Evolutionary conservation across 805 yeast species (phyloP).

Genomic region (Myxozyma kluyveri): DNA sequence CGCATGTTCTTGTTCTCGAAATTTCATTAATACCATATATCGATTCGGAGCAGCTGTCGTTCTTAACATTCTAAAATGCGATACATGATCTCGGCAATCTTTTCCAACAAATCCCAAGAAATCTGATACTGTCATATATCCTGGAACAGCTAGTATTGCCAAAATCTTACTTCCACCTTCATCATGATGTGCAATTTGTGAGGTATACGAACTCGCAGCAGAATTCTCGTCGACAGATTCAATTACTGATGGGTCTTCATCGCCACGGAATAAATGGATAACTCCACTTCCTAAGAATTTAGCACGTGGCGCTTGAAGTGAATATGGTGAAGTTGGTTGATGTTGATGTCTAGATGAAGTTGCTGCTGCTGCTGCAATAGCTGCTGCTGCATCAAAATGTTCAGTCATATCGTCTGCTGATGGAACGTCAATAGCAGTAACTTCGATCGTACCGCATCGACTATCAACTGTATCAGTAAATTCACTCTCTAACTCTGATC

Average conservation of each 20-base stretch:
- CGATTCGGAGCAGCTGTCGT: constrained; percentile 59
- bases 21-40: constrained; percentile 75
- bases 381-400: constrained; percentile 30
- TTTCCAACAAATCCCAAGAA: constrained; percentile 77
- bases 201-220: not conserved
- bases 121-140: constrained; percentile 82
- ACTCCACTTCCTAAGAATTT: constrained; percentile 70
- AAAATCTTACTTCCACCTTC: constrained; percentile 49
- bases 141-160: constrained; percentile 81
- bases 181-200: constrained; percentile 22
- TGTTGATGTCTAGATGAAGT: not conserved
- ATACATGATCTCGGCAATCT: constrained; percentile 49
- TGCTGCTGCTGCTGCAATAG: constrained; percentile 17
- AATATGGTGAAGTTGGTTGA: not conserved
- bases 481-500: not conserved
- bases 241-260: constrained; percentile 35
- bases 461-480: constrained; percentile 17
- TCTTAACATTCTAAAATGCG: constrained; percentile 71
- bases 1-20: constrained; percentile 55
- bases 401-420: too few species aligned
- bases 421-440: constrained; percentile 29
- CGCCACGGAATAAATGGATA: constrained; percentile 61
- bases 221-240: not conserved
- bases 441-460: constrained; percentile 25
- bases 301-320: constrained; percentile 49